Conservation (phyloP, 352 stramenopile genomes). For the Globisporangium polare region DNA sequence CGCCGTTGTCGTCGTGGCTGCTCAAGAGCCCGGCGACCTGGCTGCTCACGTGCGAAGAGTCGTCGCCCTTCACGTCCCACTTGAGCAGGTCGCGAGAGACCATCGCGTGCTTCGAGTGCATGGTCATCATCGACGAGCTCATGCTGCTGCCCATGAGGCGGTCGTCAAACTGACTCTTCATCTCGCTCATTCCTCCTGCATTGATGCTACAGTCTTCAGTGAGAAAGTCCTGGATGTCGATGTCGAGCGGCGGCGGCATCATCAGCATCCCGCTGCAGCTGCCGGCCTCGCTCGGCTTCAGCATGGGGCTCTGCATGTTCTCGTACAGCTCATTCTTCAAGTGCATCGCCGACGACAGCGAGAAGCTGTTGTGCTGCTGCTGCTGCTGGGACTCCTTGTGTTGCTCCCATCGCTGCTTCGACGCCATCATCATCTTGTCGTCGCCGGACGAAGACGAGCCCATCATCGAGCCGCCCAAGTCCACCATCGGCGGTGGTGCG, state of each 20-base stretch:
- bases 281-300: slow-evolving; percentile 25
- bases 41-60: slow-evolving; percentile 16
- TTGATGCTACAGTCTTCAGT: slow-evolving; percentile 76
- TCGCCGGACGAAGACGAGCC: not conserved
- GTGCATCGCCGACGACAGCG: slow-evolving; percentile 30
- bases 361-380: slow-evolving; percentile 33
- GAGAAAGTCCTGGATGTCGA: slow-evolving; percentile 80
- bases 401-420: slow-evolving; percentile 35
- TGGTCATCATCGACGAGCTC: slow-evolving; percentile 17
- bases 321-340: slow-evolving; percentile 51
- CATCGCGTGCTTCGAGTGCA: slow-evolving; percentile 50
- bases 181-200: slow-evolving; percentile 26
- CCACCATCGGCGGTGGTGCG: slow-evolving; percentile 46
- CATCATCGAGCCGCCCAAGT: slow-evolving; percentile 41
- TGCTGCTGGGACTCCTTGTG: slow-evolving; percentile 23
- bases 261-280: not conserved
- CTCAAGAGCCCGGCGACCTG: slow-evolving; percentile 19
- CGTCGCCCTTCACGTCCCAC: slow-evolving; percentile 34
- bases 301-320: slow-evolving; percentile 13
- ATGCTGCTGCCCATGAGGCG: slow-evolving; percentile 21
- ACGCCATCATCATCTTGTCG: slow-evolving; percentile 21
- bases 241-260: slow-evolving; percentile 37
- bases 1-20: slow-evolving; percentile 30
- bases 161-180: slow-evolving; percentile 39
- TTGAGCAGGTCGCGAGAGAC: slow-evolving; percentile 72